These are phyloP conservation scores for Karstenula rhodostoma DNA, from an alignment of 2,329 filamentous ascomycete species.

Conservation along the genomic window DNA sequence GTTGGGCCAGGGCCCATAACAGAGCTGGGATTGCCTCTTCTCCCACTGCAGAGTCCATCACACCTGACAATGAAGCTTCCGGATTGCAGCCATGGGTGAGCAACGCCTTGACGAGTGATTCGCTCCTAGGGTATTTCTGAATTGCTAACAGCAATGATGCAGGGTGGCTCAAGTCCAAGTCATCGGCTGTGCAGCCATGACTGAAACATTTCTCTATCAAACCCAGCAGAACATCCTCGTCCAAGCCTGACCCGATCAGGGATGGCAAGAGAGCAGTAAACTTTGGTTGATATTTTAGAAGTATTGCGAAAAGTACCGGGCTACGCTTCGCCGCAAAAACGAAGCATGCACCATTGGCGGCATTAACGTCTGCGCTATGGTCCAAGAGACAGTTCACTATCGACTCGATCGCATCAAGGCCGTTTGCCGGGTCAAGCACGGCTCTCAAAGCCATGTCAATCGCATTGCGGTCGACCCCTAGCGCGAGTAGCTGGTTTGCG, in stretches of 20 bases:
- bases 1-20: constrained; percentile 68
- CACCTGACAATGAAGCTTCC: constrained; percentile 54
- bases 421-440: constrained; percentile 28
- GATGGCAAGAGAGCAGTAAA: constrained; percentile 63
- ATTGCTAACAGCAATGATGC: constrained; percentile 34
- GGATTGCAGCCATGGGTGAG: constrained; percentile 39
- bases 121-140: constrained; percentile 35
- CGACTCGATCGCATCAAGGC: constrained; percentile 17
- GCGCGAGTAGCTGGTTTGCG: constrained; percentile 33
- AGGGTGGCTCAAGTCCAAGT: constrained; percentile 24
- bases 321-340: constrained; percentile 37
- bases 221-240: constrained; percentile 55
- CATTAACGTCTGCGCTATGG: constrained; percentile 42
- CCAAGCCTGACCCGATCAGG: constrained; percentile 61
- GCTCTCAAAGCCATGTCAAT: constrained; percentile 20
- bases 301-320: constrained; percentile 35
- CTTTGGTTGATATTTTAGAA: constrained; percentile 55
- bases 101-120: constrained; percentile 29
- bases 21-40: constrained; percentile 66
- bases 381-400: constrained; percentile 36
- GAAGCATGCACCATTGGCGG: constrained; percentile 40
- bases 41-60: constrained; percentile 59
- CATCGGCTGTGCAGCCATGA: constrained; percentile 43
- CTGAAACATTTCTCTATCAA: constrained; percentile 65
- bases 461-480: constrained; percentile 38